phyloP scores from a whole-genome alignment of 352 stramenopile genomes.

The Globisporangium ultimum region DNA sequence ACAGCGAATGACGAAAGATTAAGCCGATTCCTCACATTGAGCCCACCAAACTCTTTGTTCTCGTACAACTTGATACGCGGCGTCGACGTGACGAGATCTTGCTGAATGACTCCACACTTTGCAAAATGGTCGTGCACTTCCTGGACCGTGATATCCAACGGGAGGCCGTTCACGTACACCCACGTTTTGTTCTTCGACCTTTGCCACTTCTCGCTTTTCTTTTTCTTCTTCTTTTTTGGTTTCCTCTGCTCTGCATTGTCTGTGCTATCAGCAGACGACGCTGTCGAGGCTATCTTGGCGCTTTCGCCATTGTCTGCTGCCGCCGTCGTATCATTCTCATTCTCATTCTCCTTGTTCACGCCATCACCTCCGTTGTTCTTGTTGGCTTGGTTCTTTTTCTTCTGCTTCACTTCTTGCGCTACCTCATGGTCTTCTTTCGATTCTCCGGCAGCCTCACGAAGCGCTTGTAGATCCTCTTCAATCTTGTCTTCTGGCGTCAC shows the following conservation, averaged over 20 bases:
- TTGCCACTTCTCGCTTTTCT: constrained; percentile 81
- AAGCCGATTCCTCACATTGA: constrained; percentile 71
- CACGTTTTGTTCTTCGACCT: constrained; percentile 89
- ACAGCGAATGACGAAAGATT: background rate
- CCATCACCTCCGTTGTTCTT: constrained; percentile 32
- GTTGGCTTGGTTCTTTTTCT: constrained; percentile 38
- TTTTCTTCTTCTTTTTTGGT: constrained; percentile 78
- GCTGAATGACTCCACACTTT: constrained; percentile 94
- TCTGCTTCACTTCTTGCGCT: constrained; percentile 15
- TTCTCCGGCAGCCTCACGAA: constrained; percentile 45
- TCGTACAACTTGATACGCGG: constrained; percentile 96
- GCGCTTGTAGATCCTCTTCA: constrained; percentile 57
- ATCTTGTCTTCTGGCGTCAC: constrained; percentile 74
- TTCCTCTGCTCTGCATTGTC: constrained; percentile 29
- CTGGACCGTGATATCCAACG: constrained; percentile 88
- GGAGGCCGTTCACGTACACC: constrained; percentile 96
- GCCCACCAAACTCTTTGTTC: constrained; percentile 75
- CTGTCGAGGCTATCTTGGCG: too few relatives aligned
- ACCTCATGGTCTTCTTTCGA: constrained; percentile 11
- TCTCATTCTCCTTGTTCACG: background rate
- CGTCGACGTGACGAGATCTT: constrained; percentile 90
- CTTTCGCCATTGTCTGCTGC: background rate
- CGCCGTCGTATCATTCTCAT: background rate
- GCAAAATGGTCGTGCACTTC: constrained; percentile 93
- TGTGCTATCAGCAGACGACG: background rate